Conservation (phyloP, 1,284 basidiomycete species). For the Fistulina hepatica region DNA sequence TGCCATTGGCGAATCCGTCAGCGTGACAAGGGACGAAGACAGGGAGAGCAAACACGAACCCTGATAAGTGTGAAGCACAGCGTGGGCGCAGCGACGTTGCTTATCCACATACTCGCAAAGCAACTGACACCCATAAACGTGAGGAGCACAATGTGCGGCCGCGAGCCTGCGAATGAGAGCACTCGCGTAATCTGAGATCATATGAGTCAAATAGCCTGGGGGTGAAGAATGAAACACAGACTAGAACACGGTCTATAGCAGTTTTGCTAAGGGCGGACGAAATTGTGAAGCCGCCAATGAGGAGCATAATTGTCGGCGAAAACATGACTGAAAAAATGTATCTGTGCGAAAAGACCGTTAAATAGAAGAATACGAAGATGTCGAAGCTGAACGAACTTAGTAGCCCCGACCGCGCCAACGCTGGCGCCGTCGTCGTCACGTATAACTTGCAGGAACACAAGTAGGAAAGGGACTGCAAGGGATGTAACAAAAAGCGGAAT, state of each 20-base stretch:
- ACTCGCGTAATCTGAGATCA: constrained; percentile 92
- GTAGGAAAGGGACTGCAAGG: constrained; percentile 77
- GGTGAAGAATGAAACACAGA: too few relatives aligned
- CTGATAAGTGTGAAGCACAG: constrained; percentile 96
- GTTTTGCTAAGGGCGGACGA: constrained; percentile 95
- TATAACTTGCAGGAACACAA: constrained; percentile 84
- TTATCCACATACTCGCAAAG: constrained; percentile 99
- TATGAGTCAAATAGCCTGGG: too few relatives aligned
- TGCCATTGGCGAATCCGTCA: constrained; percentile 26
- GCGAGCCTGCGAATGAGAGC: constrained; percentile 81
- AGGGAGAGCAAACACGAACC: constrained; percentile 37
- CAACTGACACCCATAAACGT: constrained; percentile 96
- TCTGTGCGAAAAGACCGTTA: constrained; percentile 28
- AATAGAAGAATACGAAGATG: constrained; percentile 2
- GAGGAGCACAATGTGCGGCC: constrained; percentile 78
- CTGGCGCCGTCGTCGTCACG: constrained; percentile 51
- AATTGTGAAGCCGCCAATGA: constrained; percentile 97
- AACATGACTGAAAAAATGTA: constrained; percentile 74
- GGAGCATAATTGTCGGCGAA: constrained; percentile 91
- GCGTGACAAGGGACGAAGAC: too few relatives aligned
- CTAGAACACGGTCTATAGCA: constrained; percentile 91
- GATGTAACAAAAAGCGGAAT: constrained; percentile 97
- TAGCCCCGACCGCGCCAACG: constrained; percentile 62
- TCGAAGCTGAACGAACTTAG: constrained; percentile 48
- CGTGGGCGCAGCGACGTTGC: constrained; percentile 96